Conservation (phyloP, 352 stramenopile species). For the Pythium utonaiense region DNA sequence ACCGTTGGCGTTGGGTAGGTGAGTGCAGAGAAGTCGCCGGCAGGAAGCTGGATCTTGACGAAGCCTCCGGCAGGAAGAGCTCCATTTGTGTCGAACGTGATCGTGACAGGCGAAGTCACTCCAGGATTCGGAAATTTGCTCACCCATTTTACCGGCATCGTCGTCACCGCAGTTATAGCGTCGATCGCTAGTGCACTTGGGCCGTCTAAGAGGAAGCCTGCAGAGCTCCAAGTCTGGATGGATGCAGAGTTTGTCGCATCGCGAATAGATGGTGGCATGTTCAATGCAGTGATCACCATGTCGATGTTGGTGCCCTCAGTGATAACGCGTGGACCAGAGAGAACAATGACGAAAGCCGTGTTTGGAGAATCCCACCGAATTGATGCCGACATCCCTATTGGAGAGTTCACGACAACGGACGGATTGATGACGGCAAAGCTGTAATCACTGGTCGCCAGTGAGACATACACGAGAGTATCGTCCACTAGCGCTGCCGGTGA, state of each 20-base stretch:
- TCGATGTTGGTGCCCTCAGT: conserved; percentile 25
- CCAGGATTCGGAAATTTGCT: conserved; percentile 43
- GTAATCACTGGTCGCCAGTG: conserved; percentile 42
- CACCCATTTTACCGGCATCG: conserved; percentile 31
- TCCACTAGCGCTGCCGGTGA: conserved; percentile 38
- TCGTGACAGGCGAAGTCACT: conserved; percentile 35
- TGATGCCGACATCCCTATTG: conserved; percentile 25
- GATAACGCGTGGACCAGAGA: conserved; percentile 32
- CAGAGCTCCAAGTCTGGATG: conserved; percentile 48
- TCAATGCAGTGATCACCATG: conserved; percentile 37
- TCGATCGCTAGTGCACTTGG: conserved; percentile 30
- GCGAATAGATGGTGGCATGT: conserved; percentile 49
- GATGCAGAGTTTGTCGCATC: conserved; percentile 19
- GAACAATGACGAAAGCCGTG: conserved; percentile 34
- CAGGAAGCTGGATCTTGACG: conserved; percentile 36
- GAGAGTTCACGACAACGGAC: conserved; percentile 24
- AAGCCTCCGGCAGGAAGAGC: conserved; percentile 34
- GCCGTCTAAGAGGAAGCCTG: conserved; percentile 35
- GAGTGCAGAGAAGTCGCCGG: conserved; percentile 33
- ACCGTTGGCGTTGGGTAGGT: conserved; percentile 24
- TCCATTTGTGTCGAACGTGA: conserved; percentile 50
- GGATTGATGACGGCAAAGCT: conserved; percentile 20
- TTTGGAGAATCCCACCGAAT: conserved; percentile 32
- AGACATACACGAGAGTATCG: conserved; percentile 37
- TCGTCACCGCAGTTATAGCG: conserved; percentile 36